phyloP scores from a whole-genome alignment of 139 green algal species.

The Coccomyxa sp. region DNA sequence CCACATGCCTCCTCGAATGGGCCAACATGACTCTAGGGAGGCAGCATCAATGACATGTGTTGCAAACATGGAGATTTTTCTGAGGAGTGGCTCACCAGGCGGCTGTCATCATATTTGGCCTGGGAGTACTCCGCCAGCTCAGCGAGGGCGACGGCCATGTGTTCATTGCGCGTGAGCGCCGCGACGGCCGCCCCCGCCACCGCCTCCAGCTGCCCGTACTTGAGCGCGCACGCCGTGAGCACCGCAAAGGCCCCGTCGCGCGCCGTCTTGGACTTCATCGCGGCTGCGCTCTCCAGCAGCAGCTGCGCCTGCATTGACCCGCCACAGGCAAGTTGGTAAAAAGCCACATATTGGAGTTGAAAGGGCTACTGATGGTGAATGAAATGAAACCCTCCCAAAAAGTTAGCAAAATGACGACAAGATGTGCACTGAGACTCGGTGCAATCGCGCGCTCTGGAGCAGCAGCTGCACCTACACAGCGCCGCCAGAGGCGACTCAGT shows the following conservation, averaged over 20 bases:
- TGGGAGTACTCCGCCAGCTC: slow-evolving; percentile 46
- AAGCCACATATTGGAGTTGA: neutral
- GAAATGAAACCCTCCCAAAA: no score
- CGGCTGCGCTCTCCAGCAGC: slow-evolving; percentile 35
- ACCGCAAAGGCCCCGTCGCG: slow-evolving; percentile 25
- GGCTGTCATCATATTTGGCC: slow-evolving; percentile 21
- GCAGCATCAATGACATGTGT: no score
- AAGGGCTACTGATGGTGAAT: no score
- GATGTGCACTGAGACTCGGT: neutral
- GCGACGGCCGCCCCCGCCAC: slow-evolving; percentile 50
- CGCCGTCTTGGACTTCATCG: slow-evolving; percentile 19
- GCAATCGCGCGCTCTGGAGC: no score
- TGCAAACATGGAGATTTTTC: no score
- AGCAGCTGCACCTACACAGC: no score
- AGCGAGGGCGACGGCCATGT: slow-evolving; percentile 54
- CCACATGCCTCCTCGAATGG: no score
- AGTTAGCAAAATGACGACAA: neutral
- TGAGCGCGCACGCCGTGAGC: slow-evolving; percentile 40
- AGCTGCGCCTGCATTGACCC: slow-evolving; percentile 14
- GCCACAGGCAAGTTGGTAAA: neutral
- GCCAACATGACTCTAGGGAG: no score
- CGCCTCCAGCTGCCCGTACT: slow-evolving; percentile 60
- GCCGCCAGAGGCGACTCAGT: no score
- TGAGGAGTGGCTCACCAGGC: slow-evolving; percentile 3
- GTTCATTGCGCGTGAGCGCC: slow-evolving; percentile 67